Evolutionary conservation across 2,329 filamentous ascomycete genomes (phyloP).

Genomic region (Sclerotinia spermophila): DNA sequence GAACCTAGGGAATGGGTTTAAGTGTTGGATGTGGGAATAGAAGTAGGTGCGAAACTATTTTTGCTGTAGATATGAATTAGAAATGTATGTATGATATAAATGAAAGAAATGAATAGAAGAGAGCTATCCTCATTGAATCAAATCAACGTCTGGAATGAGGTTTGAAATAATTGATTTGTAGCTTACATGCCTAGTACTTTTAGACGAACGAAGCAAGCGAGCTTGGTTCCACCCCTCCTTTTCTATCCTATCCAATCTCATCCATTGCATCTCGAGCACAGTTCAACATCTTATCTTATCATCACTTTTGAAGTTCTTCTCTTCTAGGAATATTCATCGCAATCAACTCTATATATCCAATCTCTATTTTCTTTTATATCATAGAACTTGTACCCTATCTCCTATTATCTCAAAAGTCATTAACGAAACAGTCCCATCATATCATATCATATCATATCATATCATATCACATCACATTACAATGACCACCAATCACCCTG

Average conservation of each 20-base stretch:
- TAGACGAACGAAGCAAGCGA: constrained; percentile 1
- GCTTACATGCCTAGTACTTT: not conserved
- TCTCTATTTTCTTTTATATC: not conserved
- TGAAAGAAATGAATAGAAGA: not conserved
- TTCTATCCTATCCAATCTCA: not conserved
- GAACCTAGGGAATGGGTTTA: constrained; percentile 66
- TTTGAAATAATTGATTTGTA: not conserved
- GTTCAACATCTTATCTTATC: not conserved
- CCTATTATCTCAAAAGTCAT: not conserved
- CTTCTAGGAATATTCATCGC: too few relatives aligned
- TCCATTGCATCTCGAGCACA: not conserved
- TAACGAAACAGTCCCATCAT: not conserved
- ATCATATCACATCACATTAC: not conserved
- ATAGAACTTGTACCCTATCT: not conserved
- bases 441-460: too few relatives aligned
- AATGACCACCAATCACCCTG: not conserved
- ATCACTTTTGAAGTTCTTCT: not conserved
- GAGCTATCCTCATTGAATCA: not conserved
- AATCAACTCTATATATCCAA: not conserved
- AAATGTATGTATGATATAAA: constrained; percentile 7
- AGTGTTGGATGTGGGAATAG: constrained; percentile 7
- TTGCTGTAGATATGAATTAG: constrained; percentile 16
- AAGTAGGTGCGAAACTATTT: not conserved
- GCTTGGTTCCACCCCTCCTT: not conserved
- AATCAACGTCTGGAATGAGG: not conserved